These are phyloP conservation scores for Populus nigra DNA, from an alignment of 345 rosid genomes.

Conservation along the genomic window DNA sequence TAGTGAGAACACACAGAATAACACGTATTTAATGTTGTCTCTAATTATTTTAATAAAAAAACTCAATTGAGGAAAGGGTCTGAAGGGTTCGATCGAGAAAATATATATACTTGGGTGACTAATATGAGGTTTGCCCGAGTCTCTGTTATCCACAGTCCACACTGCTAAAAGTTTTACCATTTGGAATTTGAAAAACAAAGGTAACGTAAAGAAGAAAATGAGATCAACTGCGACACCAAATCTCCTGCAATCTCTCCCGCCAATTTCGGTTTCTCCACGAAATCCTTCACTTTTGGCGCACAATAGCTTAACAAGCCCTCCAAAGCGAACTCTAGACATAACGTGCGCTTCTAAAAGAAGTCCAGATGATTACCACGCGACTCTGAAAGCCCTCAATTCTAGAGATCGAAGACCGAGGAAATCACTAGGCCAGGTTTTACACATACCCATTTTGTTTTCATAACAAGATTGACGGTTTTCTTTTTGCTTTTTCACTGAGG, in stretches of 20 bases:
- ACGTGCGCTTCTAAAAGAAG: conserved; percentile 41
- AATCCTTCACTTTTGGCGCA: conserved; percentile 15
- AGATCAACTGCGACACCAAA: conserved; percentile 12
- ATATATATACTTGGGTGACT: too few relatives aligned
- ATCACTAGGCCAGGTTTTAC: conserved; percentile 84
- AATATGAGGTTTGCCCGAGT: too few relatives aligned
- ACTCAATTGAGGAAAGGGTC: too few relatives aligned
- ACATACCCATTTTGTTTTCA: neutral
- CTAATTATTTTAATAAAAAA: too few relatives aligned
- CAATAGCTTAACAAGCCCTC: neutral
- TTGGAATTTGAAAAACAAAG: neutral
- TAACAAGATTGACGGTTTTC: neutral
- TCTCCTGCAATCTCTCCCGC: conserved; percentile 30
- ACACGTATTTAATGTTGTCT: too few relatives aligned
- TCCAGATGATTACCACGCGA: conserved; percentile 81
- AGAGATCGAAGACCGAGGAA: conserved; percentile 78
- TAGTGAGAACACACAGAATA: too few relatives aligned
- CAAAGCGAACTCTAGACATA: conserved; percentile 16
- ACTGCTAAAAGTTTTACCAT: neutral
- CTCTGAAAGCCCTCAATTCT: conserved; percentile 80
- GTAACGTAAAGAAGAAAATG: neutral
- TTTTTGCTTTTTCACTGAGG: conserved; percentile 1
- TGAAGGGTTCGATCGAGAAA: too few relatives aligned
- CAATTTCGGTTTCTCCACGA: conserved; percentile 13
- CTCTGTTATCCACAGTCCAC: too few relatives aligned